phyloP scores from a whole-genome alignment of 305 asterid species.

The Andrographis paniculata region DNA sequence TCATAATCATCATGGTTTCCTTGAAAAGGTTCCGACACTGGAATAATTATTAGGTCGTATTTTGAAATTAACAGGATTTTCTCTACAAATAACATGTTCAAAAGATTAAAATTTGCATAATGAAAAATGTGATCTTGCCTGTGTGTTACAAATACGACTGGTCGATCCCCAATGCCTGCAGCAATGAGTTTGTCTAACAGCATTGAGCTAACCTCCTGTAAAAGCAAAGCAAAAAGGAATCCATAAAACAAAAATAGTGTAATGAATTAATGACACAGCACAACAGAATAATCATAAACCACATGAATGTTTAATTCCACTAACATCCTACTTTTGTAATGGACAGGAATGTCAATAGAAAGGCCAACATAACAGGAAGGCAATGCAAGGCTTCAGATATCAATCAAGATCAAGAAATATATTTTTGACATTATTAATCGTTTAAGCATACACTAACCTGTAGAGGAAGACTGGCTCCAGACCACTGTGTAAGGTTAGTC shows the following conservation, averaged over 20 bases:
- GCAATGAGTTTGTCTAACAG: constrained; percentile 74
- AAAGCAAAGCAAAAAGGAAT: constrained; percentile 11
- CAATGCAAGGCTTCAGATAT: too few species aligned
- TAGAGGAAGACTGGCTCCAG: constrained; percentile 97
- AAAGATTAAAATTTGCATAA: too few species aligned
- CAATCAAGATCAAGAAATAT: constrained; percentile 9
- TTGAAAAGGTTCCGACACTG: too few species aligned
- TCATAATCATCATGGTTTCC: too few species aligned
- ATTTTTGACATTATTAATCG: constrained; percentile 1
- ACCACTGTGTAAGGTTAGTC: constrained; percentile 98
- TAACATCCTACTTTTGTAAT: too few species aligned
- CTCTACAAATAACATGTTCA: too few species aligned
- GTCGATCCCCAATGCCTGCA: constrained; percentile 97
- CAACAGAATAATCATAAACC: background rate
- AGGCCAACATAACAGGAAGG: too few species aligned
- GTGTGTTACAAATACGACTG: constrained; percentile 90
- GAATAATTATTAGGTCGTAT: too few species aligned
- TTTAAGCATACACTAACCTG: constrained; percentile 52
- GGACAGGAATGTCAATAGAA: too few species aligned
- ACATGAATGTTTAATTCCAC: too few species aligned
- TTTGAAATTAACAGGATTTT: too few species aligned
- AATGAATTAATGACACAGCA: background rate
- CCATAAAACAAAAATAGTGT: background rate
- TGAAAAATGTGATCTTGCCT: constrained; percentile 41
- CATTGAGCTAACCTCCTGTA: constrained; percentile 97